These are phyloP conservation scores for Microascus cirrosus DNA, from an alignment of 2,329 filamentous ascomycete species.

Conservation along the genomic window DNA sequence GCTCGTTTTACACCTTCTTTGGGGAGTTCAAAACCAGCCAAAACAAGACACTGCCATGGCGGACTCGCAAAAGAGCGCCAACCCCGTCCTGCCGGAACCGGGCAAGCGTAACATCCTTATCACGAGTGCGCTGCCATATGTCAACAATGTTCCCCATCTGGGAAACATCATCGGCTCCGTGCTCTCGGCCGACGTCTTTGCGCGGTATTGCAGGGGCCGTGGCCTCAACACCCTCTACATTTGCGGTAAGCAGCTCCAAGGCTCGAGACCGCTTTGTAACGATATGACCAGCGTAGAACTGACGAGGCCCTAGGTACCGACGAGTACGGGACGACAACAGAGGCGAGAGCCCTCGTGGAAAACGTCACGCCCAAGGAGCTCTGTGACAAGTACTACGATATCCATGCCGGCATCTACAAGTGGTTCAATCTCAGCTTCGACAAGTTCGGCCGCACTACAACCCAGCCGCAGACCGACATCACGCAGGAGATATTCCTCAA, in stretches of 20 bases:
- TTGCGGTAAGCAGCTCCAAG: constrained; percentile 33
- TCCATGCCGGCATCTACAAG: constrained; percentile 85
- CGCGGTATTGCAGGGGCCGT: constrained; percentile 69
- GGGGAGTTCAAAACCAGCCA: not conserved
- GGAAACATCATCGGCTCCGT: constrained; percentile 85
- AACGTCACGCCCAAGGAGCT: constrained; percentile 71
- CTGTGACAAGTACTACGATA: constrained; percentile 84
- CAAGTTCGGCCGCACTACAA: constrained; percentile 88
- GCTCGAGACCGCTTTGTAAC: not conserved
- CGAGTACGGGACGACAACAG: constrained; percentile 92
- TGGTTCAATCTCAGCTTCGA: constrained; percentile 96
- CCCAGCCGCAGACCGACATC: constrained; percentile 79
- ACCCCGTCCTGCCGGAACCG: constrained; percentile 49
- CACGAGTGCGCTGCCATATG: constrained; percentile 81
- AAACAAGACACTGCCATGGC: not conserved
- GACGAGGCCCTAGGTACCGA: constrained; percentile 39
- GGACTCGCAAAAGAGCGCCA: constrained; percentile 6
- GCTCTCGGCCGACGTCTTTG: constrained; percentile 78
- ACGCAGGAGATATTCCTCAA: constrained; percentile 83
- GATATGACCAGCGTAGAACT: not conserved
- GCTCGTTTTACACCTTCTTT: not conserved
- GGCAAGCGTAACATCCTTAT: constrained; percentile 82
- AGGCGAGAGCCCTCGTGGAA: constrained; percentile 89
- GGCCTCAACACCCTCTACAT: constrained; percentile 73
- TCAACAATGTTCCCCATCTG: constrained; percentile 67